Evolutionary conservation across 306 rosid genomes (phyloP).

Genomic region (Vigna reflexopilosa): DNA sequence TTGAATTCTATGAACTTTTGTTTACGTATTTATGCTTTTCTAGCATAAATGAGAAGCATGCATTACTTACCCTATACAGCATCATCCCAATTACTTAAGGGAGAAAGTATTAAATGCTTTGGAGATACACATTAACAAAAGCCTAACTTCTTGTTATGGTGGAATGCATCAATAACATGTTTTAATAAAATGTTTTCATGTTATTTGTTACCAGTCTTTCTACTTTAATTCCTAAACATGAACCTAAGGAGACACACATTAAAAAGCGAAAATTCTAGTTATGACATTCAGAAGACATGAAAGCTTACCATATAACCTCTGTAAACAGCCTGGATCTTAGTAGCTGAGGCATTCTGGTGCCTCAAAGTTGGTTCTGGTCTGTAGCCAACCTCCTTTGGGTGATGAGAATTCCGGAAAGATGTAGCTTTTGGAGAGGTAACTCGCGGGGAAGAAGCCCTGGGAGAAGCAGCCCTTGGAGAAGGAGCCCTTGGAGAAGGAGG

Average conservation of each 20-base stretch:
- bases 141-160: neutral
- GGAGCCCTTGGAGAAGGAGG: conserved; percentile 62
- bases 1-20: neutral
- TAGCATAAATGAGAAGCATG: neutral
- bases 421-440: conserved; percentile 64
- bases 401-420: conserved; percentile 60
- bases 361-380: conserved; percentile 85
- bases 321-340: conserved; percentile 85
- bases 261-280: conserved; percentile 6
- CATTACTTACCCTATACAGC: too few relatives aligned
- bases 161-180: neutral
- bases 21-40: neutral
- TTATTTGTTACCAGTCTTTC: neutral
- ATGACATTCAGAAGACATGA: conserved; percentile 25
- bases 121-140: neutral
- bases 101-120: conserved; percentile 6
- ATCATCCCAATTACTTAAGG: neutral
- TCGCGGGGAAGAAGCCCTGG: conserved; percentile 55
- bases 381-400: conserved; percentile 59
- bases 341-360: conserved; percentile 86
- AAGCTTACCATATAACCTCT: conserved; percentile 86
- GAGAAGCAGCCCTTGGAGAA: conserved; percentile 64
- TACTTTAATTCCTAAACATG: conserved; percentile 16
- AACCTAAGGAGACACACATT: neutral
- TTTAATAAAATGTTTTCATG: neutral